Percentiles rank a stretch among this genome's conserved stretches.
Evolutionary conservation across 1,284 basidiomycete species (phyloP).

Genomic region (Malassezia pachydermatis): DNA sequence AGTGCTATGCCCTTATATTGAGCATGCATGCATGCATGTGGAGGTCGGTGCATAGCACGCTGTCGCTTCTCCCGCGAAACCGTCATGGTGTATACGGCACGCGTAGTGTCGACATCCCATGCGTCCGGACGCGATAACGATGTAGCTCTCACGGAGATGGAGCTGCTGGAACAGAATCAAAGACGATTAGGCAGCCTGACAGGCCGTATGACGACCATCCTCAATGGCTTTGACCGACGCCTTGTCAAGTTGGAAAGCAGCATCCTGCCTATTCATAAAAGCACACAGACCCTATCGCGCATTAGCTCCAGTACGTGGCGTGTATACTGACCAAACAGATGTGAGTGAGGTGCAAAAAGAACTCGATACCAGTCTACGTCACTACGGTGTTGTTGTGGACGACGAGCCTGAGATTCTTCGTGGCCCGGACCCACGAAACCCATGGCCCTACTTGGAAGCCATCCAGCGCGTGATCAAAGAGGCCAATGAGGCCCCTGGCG

Average conservation of each 20-base stretch:
- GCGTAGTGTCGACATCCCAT: constrained; percentile 2
- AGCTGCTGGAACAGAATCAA: constrained; percentile 49
- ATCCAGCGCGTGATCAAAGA: constrained; percentile 38
- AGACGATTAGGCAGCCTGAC: constrained; percentile 47
- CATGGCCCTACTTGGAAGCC: constrained; percentile 40
- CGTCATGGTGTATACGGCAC: constrained; percentile 5
- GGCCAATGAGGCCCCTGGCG: constrained; percentile 22
- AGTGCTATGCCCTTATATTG: neutral
- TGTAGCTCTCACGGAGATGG: constrained; percentile 47
- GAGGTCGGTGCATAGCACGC: neutral
- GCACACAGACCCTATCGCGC: constrained; percentile 38
- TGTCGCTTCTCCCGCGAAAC: neutral
- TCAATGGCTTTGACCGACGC: constrained; percentile 50
- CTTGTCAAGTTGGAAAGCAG: constrained; percentile 44
- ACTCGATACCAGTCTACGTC: constrained; percentile 36
- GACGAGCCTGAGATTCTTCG: constrained; percentile 40
- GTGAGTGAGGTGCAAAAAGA: constrained; percentile 34
- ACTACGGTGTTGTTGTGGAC: constrained; percentile 40
- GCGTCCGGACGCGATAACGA: constrained; percentile 24
- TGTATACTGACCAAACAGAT: constrained; percentile 5
- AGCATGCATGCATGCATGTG: constrained; percentile 1
- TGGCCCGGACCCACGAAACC: constrained; percentile 35
- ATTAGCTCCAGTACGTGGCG: constrained; percentile 18
- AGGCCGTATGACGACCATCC: constrained; percentile 47
- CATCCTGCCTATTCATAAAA: constrained; percentile 44